Percentiles rank a stretch among this genome's conserved stretches.
Conservation (phyloP, 2,329 filamentous ascomycete species). For the Lachnellula hyalina region DNA sequence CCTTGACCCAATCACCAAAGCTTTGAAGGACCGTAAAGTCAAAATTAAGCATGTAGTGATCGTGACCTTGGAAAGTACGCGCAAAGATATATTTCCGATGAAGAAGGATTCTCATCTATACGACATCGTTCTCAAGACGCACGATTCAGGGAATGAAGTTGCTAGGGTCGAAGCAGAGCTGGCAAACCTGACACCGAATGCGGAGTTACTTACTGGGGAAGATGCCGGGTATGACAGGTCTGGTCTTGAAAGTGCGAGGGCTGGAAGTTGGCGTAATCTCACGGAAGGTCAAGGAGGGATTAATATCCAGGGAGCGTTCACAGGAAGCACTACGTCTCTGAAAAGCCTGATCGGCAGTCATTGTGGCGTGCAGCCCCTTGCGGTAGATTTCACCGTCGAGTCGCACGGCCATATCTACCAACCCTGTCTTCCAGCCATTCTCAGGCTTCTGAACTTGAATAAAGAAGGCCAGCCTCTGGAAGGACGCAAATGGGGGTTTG, state of each 20-base stretch:
- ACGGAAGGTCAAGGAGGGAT: constrained; percentile 30
- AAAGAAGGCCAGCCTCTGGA: constrained; percentile 10
- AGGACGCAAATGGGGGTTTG: neutral
- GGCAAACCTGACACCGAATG: constrained; percentile 27
- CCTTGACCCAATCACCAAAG: neutral
- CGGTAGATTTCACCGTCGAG: constrained; percentile 36
- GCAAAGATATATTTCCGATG: constrained; percentile 36
- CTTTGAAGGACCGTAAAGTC: constrained; percentile 15
- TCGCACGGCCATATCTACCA: constrained; percentile 33
- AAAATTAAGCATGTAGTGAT: constrained; percentile 35
- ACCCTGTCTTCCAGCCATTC: constrained; percentile 35
- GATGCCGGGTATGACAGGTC: constrained; percentile 27
- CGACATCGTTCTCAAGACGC: constrained; percentile 30
- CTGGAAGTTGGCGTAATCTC: constrained; percentile 15
- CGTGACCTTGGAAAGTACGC: constrained; percentile 35
- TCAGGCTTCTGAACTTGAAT: constrained; percentile 32
- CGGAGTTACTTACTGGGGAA: constrained; percentile 34
- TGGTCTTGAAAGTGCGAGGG: neutral
- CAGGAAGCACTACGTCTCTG: constrained; percentile 34
- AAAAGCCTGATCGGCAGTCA: constrained; percentile 36
- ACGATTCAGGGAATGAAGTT: constrained; percentile 16
- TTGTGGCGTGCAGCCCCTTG: constrained; percentile 35
- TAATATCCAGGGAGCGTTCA: constrained; percentile 34
- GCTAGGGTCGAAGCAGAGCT: constrained; percentile 27
- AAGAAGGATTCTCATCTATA: constrained; percentile 33